Conservation (phyloP, 768 basidiomycete genomes). For the Russula lepida region DNA sequence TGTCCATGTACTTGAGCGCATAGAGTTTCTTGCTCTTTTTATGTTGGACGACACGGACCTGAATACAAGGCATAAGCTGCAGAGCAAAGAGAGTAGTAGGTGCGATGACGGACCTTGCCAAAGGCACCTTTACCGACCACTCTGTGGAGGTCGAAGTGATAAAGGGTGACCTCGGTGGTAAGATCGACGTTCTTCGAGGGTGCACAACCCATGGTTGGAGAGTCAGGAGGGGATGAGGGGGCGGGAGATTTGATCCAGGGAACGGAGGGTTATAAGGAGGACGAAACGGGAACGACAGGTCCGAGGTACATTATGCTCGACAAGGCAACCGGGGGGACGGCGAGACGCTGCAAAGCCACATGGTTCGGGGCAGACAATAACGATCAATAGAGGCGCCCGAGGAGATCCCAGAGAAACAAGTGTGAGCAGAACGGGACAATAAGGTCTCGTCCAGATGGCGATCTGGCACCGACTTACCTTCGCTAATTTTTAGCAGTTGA, state of each 20-base stretch:
- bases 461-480: not conserved
- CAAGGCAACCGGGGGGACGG: constrained; percentile 8
- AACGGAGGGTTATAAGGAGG: constrained; percentile 16
- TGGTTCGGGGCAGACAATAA: constrained; percentile 14
- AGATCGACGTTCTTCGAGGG: constrained; percentile 44
- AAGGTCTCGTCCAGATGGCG: not conserved
- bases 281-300: constrained; percentile 5
- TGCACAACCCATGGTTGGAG: constrained; percentile 26
- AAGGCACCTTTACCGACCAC: constrained; percentile 97
- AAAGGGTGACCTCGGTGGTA: constrained; percentile 66
- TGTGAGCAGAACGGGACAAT: constrained; percentile 5
- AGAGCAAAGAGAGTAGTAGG: not conserved
- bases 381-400: not conserved
- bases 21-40: constrained; percentile 44
- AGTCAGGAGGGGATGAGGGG: not conserved
- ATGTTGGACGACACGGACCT: constrained; percentile 53
- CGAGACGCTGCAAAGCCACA: constrained; percentile 10
- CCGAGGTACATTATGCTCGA: constrained; percentile 10
- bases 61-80: not conserved
- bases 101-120: constrained; percentile 66
- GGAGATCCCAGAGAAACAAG: not conserved
- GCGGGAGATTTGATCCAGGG: not conserved
- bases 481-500: too few relatives aligned
- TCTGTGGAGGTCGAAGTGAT: constrained; percentile 93
- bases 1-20: constrained; percentile 53